Evolutionary conservation across 2,329 filamentous ascomycete species (phyloP).

Genomic region (Myriosclerotinia curreyana): DNA sequence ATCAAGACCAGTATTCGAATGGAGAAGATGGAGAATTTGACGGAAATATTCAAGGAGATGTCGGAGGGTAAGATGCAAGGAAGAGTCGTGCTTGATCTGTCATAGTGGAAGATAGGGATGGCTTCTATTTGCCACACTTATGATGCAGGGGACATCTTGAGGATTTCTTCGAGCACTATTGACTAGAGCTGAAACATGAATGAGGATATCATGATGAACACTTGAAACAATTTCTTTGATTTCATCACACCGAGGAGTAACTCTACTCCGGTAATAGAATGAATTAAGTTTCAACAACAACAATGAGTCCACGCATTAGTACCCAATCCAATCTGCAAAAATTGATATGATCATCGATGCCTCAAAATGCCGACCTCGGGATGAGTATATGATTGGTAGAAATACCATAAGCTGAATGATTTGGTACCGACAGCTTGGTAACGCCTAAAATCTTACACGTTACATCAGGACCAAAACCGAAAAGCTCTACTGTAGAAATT

Average conservation of each 20-base stretch:
- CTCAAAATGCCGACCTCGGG: background rate
- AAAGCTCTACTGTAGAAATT: slow-evolving; percentile 12
- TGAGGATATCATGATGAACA: slow-evolving; percentile 7
- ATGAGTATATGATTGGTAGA: background rate
- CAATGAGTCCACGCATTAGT: background rate
- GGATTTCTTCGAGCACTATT: slow-evolving; percentile 5
- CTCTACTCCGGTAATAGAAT: slow-evolving; percentile 1
- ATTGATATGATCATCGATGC: background rate
- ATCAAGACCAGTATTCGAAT: slow-evolving; percentile 46
- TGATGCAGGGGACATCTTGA: background rate
- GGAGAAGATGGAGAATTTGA: slow-evolving; percentile 49
- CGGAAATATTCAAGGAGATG: slow-evolving; percentile 47
- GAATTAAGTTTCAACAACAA: slow-evolving; percentile 3
- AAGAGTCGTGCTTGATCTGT: slow-evolving; percentile 48
- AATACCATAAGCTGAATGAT: slow-evolving; percentile 18
- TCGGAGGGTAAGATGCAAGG: slow-evolving; percentile 45
- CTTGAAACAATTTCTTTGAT: slow-evolving; percentile 10
- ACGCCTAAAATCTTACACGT: slow-evolving; percentile 9
- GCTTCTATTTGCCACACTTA: slow-evolving; percentile 17
- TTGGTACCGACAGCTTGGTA: slow-evolving; percentile 20
- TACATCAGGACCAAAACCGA: slow-evolving; percentile 9
- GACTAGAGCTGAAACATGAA: slow-evolving; percentile 17
- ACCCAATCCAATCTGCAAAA: slow-evolving; percentile 13
- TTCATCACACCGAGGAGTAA: slow-evolving; percentile 11
- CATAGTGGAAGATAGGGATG: slow-evolving; percentile 24